phyloP scores from a whole-genome alignment of 192 early-diverging fungal species.

The Chytriomyces hyalinus region DNA sequence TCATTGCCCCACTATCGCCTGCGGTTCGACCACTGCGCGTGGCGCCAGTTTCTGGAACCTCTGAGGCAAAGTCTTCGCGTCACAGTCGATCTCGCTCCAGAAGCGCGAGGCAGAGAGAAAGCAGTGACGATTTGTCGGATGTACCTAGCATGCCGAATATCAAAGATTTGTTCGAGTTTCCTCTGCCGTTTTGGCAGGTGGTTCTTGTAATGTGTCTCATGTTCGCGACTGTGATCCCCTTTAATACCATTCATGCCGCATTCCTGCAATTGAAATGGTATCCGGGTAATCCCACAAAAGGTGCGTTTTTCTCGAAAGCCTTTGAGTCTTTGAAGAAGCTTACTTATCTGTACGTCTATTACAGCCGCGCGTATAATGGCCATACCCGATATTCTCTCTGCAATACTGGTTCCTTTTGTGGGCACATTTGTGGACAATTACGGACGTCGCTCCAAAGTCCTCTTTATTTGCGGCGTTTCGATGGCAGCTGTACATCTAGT shows the following conservation, averaged over 20 bases:
- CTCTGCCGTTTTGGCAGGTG: conserved; percentile 56
- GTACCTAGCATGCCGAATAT: background rate
- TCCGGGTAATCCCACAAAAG: conserved; percentile 52
- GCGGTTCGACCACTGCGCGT: background rate
- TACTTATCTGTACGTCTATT: no score
- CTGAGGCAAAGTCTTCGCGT: background rate
- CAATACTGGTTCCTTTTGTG: conserved; percentile 57
- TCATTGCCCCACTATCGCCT: background rate
- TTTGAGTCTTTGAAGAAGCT: background rate
- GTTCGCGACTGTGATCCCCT: conserved; percentile 64
- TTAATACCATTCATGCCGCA: conserved; percentile 67
- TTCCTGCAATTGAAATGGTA: conserved; percentile 65
- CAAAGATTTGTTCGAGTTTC: conserved; percentile 39
- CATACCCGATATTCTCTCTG: conserved; percentile 62
- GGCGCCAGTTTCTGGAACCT: background rate
- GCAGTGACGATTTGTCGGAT: background rate
- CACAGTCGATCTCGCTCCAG: background rate
- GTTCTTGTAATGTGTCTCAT: conserved; percentile 50
- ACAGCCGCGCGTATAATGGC: conserved; percentile 62
- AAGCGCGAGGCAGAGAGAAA: background rate
- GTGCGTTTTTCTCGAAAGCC: conserved; percentile 7
- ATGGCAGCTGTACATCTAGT: conserved; percentile 51
- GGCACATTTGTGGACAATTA: conserved; percentile 59
- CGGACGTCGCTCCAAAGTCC: conserved; percentile 53
- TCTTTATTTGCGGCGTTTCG: conserved; percentile 52